phyloP scores from a whole-genome alignment of 2,329 filamentous ascomycete species.

The Metarhizium rileyi region DNA sequence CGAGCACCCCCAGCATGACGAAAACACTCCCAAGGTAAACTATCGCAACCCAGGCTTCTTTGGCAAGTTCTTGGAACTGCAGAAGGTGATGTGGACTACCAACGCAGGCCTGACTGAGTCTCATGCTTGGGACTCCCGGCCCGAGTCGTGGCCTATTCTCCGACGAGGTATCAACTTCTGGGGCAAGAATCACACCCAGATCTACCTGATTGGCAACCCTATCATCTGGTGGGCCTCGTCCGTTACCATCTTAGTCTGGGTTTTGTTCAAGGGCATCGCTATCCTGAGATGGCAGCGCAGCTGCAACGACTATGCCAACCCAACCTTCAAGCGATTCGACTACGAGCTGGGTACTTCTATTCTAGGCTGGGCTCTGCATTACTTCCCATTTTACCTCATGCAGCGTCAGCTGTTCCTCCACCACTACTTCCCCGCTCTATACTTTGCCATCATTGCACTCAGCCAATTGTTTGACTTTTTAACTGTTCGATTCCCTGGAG shows the following conservation, averaged over 20 bases:
- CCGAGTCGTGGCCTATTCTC: conserved; percentile 84
- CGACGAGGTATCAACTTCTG: conserved; percentile 98
- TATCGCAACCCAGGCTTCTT: conserved; percentile 93
- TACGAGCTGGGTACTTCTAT: conserved; percentile 89
- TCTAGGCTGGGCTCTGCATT: conserved; percentile 93
- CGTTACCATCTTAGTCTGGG: conserved; percentile 64
- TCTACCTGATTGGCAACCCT: conserved; percentile 93
- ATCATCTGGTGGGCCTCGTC: conserved; percentile 91
- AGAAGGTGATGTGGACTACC: conserved; percentile 98
- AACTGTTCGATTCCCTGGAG: conserved; percentile 59
- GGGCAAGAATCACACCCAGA: conserved; percentile 87
- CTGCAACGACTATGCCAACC: conserved; percentile 73
- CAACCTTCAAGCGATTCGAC: conserved; percentile 91
- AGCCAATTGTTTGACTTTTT: conserved; percentile 85
- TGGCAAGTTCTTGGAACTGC: conserved; percentile 94
- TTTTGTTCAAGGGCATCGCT: conserved; percentile 77
- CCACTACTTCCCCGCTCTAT: conserved; percentile 95
- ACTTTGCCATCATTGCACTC: conserved; percentile 84
- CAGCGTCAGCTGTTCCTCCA: conserved; percentile 95
- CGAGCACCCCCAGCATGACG: conserved; percentile 65
- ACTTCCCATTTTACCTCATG: conserved; percentile 99
- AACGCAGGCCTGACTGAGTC: conserved; percentile 95
- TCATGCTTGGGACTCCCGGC: conserved; percentile 95
- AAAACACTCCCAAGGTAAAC: conserved; percentile 84
- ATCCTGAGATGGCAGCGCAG: conserved; percentile 90